Evolutionary conservation across 148 eudicot species (phyloP).

Genomic region (Fagopyrum tataricum): DNA sequence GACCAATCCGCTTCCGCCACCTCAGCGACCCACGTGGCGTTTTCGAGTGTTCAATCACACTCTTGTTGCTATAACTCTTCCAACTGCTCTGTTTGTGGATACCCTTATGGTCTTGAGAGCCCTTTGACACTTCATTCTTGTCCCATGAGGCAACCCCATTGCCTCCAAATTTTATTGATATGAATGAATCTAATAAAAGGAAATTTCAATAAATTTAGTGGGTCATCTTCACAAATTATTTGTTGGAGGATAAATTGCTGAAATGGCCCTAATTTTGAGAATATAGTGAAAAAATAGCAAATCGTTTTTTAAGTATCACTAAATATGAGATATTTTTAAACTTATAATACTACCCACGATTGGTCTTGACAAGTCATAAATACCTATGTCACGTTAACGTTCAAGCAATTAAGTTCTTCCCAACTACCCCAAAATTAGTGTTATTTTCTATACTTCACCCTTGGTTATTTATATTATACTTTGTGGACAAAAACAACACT

Average conservation of each 20-base stretch:
- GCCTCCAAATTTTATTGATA: conserved; percentile 11
- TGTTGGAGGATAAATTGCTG: too few relatives aligned
- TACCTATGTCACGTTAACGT: too few relatives aligned
- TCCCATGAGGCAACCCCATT: conserved; percentile 9
- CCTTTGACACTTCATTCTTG: conserved; percentile 11
- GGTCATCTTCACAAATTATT: not conserved
- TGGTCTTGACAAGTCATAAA: too few relatives aligned
- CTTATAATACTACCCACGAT: too few relatives aligned
- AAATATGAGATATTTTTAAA: too few relatives aligned
- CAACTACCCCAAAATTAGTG: too few relatives aligned
- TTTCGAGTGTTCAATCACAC: not conserved
- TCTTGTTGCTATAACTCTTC: not conserved
- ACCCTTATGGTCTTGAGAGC: not conserved
- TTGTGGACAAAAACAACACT: not conserved
- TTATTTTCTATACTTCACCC: too few relatives aligned
- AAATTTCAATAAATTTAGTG: not conserved
- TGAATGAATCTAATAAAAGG: conserved; percentile 9
- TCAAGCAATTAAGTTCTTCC: too few relatives aligned
- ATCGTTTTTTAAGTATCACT: too few relatives aligned
- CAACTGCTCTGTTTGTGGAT: conserved; percentile 1
- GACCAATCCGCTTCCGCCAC: conserved; percentile 11
- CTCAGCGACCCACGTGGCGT: not conserved
- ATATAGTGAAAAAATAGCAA: too few relatives aligned
- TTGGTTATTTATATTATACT: too few relatives aligned
- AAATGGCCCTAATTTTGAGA: too few relatives aligned